Evolutionary conservation across 1,284 basidiomycete genomes (phyloP).

Genomic region (Leccinum discolor): DNA sequence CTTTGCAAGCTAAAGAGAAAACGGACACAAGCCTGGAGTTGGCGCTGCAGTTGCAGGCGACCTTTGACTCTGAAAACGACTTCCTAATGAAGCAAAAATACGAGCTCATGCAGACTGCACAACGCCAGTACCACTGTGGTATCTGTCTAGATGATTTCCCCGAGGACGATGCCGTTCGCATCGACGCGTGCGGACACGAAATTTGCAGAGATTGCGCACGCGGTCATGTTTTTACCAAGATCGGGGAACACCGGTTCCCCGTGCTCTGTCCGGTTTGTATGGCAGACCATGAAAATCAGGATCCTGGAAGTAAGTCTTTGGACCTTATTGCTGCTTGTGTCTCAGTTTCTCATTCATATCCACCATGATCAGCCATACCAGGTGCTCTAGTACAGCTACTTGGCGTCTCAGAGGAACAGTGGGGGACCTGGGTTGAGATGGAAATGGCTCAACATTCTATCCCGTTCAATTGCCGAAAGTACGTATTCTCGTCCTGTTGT

Average conservation of each 20-base stretch:
- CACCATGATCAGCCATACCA: slow-evolving; percentile 37
- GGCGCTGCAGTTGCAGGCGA: too few species aligned
- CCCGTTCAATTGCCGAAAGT: slow-evolving; percentile 38
- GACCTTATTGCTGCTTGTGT: too few species aligned
- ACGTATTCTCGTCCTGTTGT: neutral
- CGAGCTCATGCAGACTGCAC: slow-evolving; percentile 28
- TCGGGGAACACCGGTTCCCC: slow-evolving; percentile 56
- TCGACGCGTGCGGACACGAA: slow-evolving; percentile 50
- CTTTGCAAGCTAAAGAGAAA: too few species aligned
- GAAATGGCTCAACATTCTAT: slow-evolving; percentile 47
- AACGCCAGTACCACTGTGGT: slow-evolving; percentile 49
- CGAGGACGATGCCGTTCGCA: slow-evolving; percentile 45
- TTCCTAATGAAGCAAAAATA: slow-evolving; percentile 37
- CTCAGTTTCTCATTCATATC: neutral
- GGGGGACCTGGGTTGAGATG: slow-evolving; percentile 52
- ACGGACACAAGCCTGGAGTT: too few species aligned
- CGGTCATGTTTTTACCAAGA: slow-evolving; percentile 44
- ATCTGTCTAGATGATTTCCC: slow-evolving; percentile 56
- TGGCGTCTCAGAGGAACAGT: slow-evolving; percentile 50
- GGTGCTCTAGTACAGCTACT: slow-evolving; percentile 44
- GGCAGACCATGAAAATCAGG: slow-evolving; percentile 33
- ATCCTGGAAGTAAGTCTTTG: too few species aligned
- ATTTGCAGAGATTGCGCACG: slow-evolving; percentile 59
- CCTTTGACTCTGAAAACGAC: slow-evolving; percentile 44
- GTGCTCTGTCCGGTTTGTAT: slow-evolving; percentile 60